These are phyloP conservation scores for Lindgomyces ingoldianus DNA, from an alignment of 495 filamentous ascomycete species.

Conservation along the genomic window DNA sequence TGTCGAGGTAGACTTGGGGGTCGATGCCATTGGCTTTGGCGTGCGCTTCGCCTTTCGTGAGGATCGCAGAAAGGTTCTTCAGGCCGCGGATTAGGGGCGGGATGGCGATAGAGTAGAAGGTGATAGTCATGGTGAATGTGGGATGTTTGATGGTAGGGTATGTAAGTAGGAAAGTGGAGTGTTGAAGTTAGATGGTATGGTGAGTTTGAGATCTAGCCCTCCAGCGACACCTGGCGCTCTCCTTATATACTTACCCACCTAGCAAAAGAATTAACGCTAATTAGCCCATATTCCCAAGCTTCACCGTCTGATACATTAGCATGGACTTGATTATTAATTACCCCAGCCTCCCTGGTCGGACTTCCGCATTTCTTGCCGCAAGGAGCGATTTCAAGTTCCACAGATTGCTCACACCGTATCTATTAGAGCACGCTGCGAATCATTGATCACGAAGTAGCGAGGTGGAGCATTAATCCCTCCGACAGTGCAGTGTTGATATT, in stretches of 20 bases:
- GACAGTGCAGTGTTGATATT: neutral
- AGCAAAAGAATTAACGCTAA: neutral
- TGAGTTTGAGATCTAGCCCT: neutral
- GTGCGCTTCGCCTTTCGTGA: constrained; percentile 31
- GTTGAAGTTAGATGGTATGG: neutral
- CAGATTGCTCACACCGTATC: neutral
- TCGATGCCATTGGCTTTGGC: constrained; percentile 29
- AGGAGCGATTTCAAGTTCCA: neutral
- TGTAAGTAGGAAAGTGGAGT: neutral
- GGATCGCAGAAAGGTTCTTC: constrained; percentile 28
- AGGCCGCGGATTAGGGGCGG: constrained; percentile 27
- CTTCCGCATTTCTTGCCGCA: neutral
- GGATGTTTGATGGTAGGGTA: neutral
- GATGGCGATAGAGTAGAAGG: constrained; percentile 27
- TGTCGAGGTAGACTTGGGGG: constrained; percentile 16
- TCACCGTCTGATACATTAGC: neutral
- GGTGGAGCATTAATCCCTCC: neutral
- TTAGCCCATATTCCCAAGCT: neutral
- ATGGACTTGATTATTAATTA: neutral
- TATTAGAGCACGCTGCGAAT: neutral
- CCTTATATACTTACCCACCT: neutral
- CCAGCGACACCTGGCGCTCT: no score
- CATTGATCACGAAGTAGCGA: neutral
- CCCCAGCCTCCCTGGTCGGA: neutral
- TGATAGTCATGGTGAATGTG: constrained; percentile 1